Percentiles rank a stretch among this genome's conserved stretches.
phyloP scores from a whole-genome alignment of 495 filamentous ascomycete genomes.

The Endocarpon pusillum region DNA sequence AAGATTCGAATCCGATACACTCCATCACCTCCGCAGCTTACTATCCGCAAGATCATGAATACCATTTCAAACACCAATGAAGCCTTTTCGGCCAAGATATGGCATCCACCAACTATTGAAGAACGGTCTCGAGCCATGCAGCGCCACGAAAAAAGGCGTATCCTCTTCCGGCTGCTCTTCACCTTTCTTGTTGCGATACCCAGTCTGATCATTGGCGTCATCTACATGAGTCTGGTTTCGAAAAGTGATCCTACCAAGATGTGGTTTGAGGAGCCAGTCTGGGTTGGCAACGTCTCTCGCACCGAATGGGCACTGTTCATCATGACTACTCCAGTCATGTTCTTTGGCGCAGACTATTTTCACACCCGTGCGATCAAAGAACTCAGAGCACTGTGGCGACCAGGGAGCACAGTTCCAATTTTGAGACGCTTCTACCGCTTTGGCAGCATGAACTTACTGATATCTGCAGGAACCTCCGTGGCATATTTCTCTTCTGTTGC shows the following conservation, averaged over 20 bases:
- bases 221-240: constrained; percentile 73
- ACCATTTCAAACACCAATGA: constrained; percentile 47
- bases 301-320: constrained; percentile 74
- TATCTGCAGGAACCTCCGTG: constrained; percentile 75
- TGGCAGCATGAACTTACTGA: constrained; percentile 91
- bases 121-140: constrained; percentile 63
- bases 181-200: constrained; percentile 64
- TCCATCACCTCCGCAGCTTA: constrained; percentile 51
- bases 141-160: constrained; percentile 38
- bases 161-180: constrained; percentile 49
- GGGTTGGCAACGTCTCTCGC: constrained; percentile 57
- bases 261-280: constrained; percentile 51
- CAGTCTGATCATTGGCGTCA: constrained; percentile 76
- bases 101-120: constrained; percentile 72
- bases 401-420: constrained; percentile 58
- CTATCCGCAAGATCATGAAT: constrained; percentile 54
- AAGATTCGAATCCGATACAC: constrained; percentile 55
- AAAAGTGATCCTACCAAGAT: constrained; percentile 32
- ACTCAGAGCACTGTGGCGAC: constrained; percentile 61
- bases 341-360: constrained; percentile 76
- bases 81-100: constrained; percentile 46
- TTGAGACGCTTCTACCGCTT: constrained; percentile 73
- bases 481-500: constrained; percentile 77
- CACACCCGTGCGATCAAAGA: constrained; percentile 67
- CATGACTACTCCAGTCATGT: constrained; percentile 77